Evolutionary conservation across 208 protist species (phyloP), one percentile per base, ranked within the genome.

Genomic region (Phytomonas sp.): DNA sequence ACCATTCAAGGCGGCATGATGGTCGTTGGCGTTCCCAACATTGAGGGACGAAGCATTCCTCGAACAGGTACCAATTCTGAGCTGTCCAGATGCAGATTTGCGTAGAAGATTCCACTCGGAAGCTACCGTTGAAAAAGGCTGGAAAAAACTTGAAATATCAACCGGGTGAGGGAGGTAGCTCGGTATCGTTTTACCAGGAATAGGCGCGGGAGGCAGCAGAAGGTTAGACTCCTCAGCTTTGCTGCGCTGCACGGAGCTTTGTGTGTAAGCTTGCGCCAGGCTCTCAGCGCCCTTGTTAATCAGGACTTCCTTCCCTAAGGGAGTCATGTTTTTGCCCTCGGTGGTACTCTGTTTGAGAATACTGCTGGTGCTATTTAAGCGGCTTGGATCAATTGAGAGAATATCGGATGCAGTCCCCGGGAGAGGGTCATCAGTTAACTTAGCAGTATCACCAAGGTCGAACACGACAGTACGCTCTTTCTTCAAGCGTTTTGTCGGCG

Each of bases 41-140:
- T 59, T 26, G 42, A 63, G 31, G 23, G 61, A 49, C 65, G 36
- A 63, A 6, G 42, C 30, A 6, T 36, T 34, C 40, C 66, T 59
- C 40, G 23, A 62, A 60, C 33, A 45, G 69, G 42, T 69, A 67
- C 74, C 75, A 31, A 75, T 63, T 60, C 82, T 68, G 45, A 89
- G 63, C 30, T 76, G 69, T 14, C 75, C 83, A 0, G 78, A 72
- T 12, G 84, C 89, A 14, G 87, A 87, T 75, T 95, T 95, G n/a
- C 84, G 79, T 63, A 95, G 75, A 32, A 95, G 34, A 56, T 93
- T 95, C 88, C 90, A 95, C 75, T 89, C 76, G 29, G 80, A 49
- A 16, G 82, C 77, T 2, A 74, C 19, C 0, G 90, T 93, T 65
- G 72, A 85, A 73, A 93, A 95, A 36, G 86, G 82, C 75, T 93